These are phyloP conservation scores for Lolium multiflorum DNA, from an alignment of 176 grass and related monocot species.

Conservation along the genomic window DNA sequence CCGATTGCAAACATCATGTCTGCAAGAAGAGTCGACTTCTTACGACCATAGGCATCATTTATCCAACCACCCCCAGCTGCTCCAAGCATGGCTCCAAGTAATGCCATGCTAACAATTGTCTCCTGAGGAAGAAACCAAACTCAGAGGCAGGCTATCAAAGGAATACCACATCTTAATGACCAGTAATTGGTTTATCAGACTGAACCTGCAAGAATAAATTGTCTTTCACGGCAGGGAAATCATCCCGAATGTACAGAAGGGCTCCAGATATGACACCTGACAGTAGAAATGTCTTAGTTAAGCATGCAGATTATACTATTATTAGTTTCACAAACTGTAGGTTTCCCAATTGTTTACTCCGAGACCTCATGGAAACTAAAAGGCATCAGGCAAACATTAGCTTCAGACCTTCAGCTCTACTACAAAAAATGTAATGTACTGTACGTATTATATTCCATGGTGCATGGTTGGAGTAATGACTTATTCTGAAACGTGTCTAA, in stretches of 20 bases:
- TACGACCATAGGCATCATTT: conserved; percentile 90
- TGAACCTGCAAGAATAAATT: conserved; percentile 90
- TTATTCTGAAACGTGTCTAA: neutral
- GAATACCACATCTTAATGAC: neutral
- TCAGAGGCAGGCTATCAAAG: neutral
- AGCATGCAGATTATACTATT: conserved; percentile 4
- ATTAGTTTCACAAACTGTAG: neutral
- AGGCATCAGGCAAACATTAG: neutral
- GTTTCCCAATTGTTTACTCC: neutral
- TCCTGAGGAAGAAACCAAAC: conserved; percentile 62
- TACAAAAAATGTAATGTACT: neutral
- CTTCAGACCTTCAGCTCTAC: neutral
- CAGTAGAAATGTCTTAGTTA: conserved; percentile 27
- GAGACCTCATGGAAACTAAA: neutral
- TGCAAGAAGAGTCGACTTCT: conserved; percentile 87
- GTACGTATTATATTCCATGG: too few species aligned
- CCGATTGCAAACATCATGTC: conserved; percentile 83
- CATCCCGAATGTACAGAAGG: conserved; percentile 91
- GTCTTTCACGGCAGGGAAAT: conserved; percentile 71
- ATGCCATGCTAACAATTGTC: conserved; percentile 98
- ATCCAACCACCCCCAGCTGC: conserved; percentile 90
- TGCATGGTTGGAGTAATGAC: neutral
- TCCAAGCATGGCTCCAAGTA: conserved; percentile 86
- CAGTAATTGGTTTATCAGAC: neutral
- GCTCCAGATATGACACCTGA: conserved; percentile 97